Percentiles rank a stretch among this genome's conserved stretches.
These are phyloP conservation scores for Tolypocladium guangdongense DNA, from an alignment of 2,329 filamentous ascomycete species.

Conservation along the genomic window DNA sequence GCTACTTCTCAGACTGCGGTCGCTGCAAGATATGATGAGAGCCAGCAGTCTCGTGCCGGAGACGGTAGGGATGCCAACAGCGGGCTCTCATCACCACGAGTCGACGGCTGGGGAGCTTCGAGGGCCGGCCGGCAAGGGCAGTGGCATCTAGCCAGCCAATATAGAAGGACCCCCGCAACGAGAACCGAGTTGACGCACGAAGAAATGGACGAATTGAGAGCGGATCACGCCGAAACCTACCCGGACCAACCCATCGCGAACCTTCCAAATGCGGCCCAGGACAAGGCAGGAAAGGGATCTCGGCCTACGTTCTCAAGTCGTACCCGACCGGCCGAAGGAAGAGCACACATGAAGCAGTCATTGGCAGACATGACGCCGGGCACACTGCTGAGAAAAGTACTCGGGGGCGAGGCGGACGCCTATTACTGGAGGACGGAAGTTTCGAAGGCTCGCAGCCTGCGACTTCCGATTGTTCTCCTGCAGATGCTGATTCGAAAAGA, in stretches of 20 bases:
- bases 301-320: neutral
- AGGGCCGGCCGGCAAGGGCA: neutral
- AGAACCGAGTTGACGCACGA: neutral
- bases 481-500: slow-evolving; percentile 18
- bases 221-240: neutral
- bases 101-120: neutral
- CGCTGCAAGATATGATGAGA: neutral
- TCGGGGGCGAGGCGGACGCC: slow-evolving; percentile 4
- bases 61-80: neutral
- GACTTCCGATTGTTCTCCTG: slow-evolving; percentile 19
- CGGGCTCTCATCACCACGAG: neutral
- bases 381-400: slow-evolving; percentile 11
- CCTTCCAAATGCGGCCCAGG: neutral
- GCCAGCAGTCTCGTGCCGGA: neutral
- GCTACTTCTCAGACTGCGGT: slow-evolving; percentile 3
- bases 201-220: neutral
- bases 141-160: neutral
- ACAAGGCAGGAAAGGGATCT: neutral
- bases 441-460: slow-evolving; percentile 14
- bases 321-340: neutral
- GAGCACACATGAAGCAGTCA: slow-evolving; percentile 7
- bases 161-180: neutral
- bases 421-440: slow-evolving; percentile 8
- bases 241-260: neutral
- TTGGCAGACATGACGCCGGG: slow-evolving; percentile 13